phyloP scores from a whole-genome alignment of 2,329 filamentous ascomycete species.

The Pseudocercospora eumusae region DNA sequence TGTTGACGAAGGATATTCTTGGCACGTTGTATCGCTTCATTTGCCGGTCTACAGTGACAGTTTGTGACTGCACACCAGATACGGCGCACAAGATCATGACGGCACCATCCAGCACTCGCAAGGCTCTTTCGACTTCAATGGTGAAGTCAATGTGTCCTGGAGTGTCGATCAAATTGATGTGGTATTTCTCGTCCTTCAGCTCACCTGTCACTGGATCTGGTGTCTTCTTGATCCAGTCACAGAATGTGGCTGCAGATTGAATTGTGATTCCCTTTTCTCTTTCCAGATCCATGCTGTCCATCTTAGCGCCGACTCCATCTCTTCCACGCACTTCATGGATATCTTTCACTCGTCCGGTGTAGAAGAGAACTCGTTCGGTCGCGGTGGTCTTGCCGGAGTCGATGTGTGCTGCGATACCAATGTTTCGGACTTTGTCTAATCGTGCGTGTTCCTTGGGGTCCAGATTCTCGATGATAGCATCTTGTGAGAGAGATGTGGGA shows the following conservation, averaged over 20 bases:
- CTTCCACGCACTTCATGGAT: slow-evolving; percentile 97
- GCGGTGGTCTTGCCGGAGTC: slow-evolving; percentile 97
- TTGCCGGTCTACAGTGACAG: slow-evolving; percentile 95
- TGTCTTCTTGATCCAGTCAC: slow-evolving; percentile 85
- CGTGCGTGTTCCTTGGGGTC: slow-evolving; percentile 75
- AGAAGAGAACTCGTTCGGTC: slow-evolving; percentile 95
- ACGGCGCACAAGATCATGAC: slow-evolving; percentile 99
- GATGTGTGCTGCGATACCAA: slow-evolving; percentile 98
- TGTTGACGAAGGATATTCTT: slow-evolving; percentile 94
- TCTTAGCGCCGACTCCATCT: slow-evolving; percentile 94
- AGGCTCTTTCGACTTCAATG: slow-evolving; percentile 93
- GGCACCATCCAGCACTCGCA: slow-evolving; percentile 92
- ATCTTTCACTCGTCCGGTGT: slow-evolving; percentile 92
- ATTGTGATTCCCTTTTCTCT: slow-evolving; percentile 99
- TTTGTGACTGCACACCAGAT: slow-evolving; percentile 95
- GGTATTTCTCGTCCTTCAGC: slow-evolving; percentile 84
- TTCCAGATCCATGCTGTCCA: slow-evolving; percentile 99
- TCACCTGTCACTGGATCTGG: slow-evolving; percentile 55
- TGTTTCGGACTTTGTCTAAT: slow-evolving; percentile 83
- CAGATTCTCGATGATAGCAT: slow-evolving; percentile 75
- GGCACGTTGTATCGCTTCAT: slow-evolving; percentile 99
- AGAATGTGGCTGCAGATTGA: slow-evolving; percentile 96
- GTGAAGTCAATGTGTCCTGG: slow-evolving; percentile 99
- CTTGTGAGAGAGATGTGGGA: slow-evolving; percentile 59
- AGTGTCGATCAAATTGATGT: slow-evolving; percentile 98